Evolutionary conservation across 331 rosid species (phyloP).

Genomic region (Quercus tomentella): DNA sequence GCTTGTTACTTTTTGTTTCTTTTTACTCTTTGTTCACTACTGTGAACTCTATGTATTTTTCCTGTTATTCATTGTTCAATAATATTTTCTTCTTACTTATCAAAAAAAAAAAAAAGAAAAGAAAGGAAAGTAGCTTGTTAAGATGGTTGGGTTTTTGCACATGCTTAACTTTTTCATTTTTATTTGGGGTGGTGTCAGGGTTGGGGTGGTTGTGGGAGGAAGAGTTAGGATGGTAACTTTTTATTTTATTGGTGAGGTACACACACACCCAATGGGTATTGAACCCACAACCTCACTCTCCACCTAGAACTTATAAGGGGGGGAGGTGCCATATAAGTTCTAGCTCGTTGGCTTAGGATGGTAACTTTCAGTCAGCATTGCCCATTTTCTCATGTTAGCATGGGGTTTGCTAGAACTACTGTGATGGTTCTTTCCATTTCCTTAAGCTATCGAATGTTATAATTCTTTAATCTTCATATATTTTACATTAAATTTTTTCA

Average conservation of each 20-base stretch:
- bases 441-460: constrained; percentile 12
- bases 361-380: neutral
- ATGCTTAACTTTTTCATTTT: neutral
- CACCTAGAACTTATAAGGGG: too few species aligned
- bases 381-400: neutral
- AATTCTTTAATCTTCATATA: neutral
- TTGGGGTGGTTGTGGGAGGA: neutral
- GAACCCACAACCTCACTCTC: too few species aligned
- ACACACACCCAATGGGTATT: too few species aligned
- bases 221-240: neutral
- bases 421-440: neutral
- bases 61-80: too few species aligned
- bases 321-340: too few species aligned
- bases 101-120: too few species aligned
- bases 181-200: neutral
- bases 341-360: neutral
- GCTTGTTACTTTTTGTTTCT: too few species aligned
- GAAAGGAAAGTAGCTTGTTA: neutral
- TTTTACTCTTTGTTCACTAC: too few species aligned
- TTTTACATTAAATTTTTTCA: neutral
- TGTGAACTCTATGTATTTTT: too few species aligned
- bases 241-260: too few species aligned
- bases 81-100: too few species aligned
- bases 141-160: neutral
- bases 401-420: neutral